Evolutionary conservation across 2,329 filamentous ascomycete genomes (phyloP).

Genomic region (Karstenula rhodostoma): DNA sequence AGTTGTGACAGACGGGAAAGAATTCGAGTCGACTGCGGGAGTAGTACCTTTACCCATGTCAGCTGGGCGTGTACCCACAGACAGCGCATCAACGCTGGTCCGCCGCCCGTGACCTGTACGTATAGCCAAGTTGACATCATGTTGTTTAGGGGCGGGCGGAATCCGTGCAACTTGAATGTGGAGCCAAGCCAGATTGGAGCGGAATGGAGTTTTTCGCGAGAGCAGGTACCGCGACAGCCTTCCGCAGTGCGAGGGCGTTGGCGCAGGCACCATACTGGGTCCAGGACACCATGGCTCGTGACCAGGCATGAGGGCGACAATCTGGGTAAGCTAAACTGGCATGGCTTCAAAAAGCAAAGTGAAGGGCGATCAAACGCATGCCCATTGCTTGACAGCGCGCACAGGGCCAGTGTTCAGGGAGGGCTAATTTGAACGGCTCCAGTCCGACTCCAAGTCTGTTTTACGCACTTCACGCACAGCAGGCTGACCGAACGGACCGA

Average conservation of each 20-base stretch:
- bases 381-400: slow-evolving; percentile 42
- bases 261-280: slow-evolving; percentile 12
- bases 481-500: background rate
- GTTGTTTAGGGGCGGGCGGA: slow-evolving; percentile 14
- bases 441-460: background rate
- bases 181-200: slow-evolving; percentile 24
- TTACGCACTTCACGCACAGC: slow-evolving; percentile 2
- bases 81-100: too few species aligned
- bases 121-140: slow-evolving; percentile 16
- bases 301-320: slow-evolving; percentile 24
- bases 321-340: slow-evolving; percentile 34
- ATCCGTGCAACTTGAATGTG: slow-evolving; percentile 19
- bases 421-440: slow-evolving; percentile 37
- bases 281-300: slow-evolving; percentile 27
- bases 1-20: background rate
- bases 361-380: slow-evolving; percentile 52
- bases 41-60: background rate
- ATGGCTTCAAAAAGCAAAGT: slow-evolving; percentile 33
- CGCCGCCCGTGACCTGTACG: too few species aligned
- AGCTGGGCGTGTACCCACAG: slow-evolving; percentile 7
- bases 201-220: slow-evolving; percentile 20
- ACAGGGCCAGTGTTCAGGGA: slow-evolving; percentile 41
- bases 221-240: slow-evolving; percentile 33
- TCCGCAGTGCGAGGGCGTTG: background rate
- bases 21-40: background rate